Conservation (phyloP, 1,284 basidiomycete species). For the Peniophora sp. region DNA sequence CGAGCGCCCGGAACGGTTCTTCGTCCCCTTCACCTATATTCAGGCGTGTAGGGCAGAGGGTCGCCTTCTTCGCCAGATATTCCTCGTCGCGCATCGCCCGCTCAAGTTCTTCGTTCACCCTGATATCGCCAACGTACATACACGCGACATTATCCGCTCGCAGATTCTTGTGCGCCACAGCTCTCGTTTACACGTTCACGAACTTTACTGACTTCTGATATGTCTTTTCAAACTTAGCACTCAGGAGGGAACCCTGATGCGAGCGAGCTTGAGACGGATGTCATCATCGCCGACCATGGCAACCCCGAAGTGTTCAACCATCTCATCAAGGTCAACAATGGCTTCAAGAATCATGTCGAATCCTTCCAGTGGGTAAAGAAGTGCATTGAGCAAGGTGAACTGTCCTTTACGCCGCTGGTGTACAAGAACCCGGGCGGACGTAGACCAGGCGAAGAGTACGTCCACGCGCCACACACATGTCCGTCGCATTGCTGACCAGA, state of each 20-base stretch:
- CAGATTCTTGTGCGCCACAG: slow-evolving; percentile 34
- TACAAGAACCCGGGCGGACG: slow-evolving; percentile 77
- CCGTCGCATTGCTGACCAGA: background rate
- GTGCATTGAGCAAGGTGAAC: slow-evolving; percentile 57
- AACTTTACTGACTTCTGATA: slow-evolving; percentile 1
- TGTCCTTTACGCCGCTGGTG: slow-evolving; percentile 61
- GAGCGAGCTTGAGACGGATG: slow-evolving; percentile 54
- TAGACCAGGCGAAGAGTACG: slow-evolving; percentile 69
- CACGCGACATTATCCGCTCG: slow-evolving; percentile 49
- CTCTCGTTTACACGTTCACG: background rate
- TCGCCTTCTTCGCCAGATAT: slow-evolving; percentile 65
- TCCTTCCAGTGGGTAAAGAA: slow-evolving; percentile 75
- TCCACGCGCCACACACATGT: background rate
- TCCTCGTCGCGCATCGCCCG: slow-evolving; percentile 50
- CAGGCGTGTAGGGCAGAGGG: slow-evolving; percentile 71
- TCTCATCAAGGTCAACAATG: slow-evolving; percentile 64
- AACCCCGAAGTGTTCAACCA: slow-evolving; percentile 64
- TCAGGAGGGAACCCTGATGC: slow-evolving; percentile 69
- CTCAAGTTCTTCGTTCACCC: slow-evolving; percentile 71
- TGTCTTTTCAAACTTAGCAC: slow-evolving; percentile 41
- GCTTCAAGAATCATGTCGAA: slow-evolving; percentile 63
- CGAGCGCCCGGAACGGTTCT: slow-evolving; percentile 64
- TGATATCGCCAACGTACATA: slow-evolving; percentile 68
- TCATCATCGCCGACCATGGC: slow-evolving; percentile 66
- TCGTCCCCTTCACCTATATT: slow-evolving; percentile 72